A percentile compares a stretch with the other conserved stretches of the same genome.
phyloP scores from a whole-genome alignment of 1,284 basidiomycete species.

The Naganishia sp. region DNA sequence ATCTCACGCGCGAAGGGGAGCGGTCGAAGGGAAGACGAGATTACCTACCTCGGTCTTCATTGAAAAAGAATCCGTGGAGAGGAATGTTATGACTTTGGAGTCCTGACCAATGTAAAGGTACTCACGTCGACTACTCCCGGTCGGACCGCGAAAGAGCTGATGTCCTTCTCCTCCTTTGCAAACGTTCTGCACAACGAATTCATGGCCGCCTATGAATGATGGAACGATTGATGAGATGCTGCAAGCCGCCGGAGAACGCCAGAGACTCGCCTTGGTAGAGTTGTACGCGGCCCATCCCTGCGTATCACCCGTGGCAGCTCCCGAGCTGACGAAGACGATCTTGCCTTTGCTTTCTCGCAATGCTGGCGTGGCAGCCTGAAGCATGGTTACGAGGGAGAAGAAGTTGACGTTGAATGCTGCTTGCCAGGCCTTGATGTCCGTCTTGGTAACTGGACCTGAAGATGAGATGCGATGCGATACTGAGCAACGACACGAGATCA shows the following conservation, averaged over 20 bases:
- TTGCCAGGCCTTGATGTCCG: constrained; percentile 33
- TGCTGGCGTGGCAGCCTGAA: constrained; percentile 56
- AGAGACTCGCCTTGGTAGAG: constrained; percentile 42
- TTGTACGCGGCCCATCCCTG: constrained; percentile 59
- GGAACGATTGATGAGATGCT: neutral
- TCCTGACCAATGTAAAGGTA: constrained; percentile 4
- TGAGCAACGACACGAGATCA: neutral
- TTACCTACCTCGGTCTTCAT: constrained; percentile 41
- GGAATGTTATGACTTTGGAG: neutral
- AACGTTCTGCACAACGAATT: constrained; percentile 58
- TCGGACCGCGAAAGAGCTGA: constrained; percentile 56
- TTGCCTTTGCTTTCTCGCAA: constrained; percentile 50
- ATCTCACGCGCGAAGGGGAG: constrained; percentile 5
- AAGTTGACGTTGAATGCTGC: constrained; percentile 56
- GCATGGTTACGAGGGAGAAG: constrained; percentile 56
- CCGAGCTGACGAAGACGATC: constrained; percentile 58
- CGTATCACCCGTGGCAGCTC: constrained; percentile 56
- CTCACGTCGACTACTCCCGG: constrained; percentile 59
- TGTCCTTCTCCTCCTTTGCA: constrained; percentile 56
- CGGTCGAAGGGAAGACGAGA: neutral
- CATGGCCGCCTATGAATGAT: constrained; percentile 52
- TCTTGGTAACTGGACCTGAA: constrained; percentile 16
- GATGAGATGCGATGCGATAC: neutral
- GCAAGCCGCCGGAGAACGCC: neutral
- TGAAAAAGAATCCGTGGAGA: neutral